Conservation (phyloP, 345 rosid species). For the Cardamine chenopodiifolia region DNA sequence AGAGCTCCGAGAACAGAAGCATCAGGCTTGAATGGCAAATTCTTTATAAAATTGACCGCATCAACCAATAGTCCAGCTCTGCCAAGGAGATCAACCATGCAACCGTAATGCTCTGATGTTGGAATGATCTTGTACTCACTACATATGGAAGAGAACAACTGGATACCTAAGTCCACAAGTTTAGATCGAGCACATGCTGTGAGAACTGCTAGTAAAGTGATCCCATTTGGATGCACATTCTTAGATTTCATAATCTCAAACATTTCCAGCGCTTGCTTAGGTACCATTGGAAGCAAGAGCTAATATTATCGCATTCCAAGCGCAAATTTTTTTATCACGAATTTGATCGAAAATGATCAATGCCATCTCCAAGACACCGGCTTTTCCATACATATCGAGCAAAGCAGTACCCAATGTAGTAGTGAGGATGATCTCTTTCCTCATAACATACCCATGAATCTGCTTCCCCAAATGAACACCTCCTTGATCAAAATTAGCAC, state of each 20-base stretch:
- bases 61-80: conserved; percentile 67
- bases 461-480: conserved; percentile 60
- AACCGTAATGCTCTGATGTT: conserved; percentile 71
- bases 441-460: conserved; percentile 59
- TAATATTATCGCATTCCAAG: conserved; percentile 78
- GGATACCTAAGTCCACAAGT: conserved; percentile 53
- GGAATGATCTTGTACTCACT: conserved; percentile 51
- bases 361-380: conserved; percentile 48
- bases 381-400: conserved; percentile 70
- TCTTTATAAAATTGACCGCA: conserved; percentile 50
- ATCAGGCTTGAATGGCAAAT: conserved; percentile 68
- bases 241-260: conserved; percentile 56
- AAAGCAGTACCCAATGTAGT: conserved; percentile 57
- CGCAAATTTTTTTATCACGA: conserved; percentile 46
- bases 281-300: conserved; percentile 59
- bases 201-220: conserved; percentile 64
- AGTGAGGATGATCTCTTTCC: conserved; percentile 46
- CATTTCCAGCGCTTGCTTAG: conserved; percentile 53
- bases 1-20: conserved; percentile 69
- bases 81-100: conserved; percentile 77
- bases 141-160: conserved; percentile 49
- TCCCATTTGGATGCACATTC: conserved; percentile 53
- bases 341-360: conserved; percentile 45
- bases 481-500: conserved; percentile 56
- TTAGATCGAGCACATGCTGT: conserved; percentile 67